Evolutionary conservation across 2,329 filamentous ascomycete genomes (phyloP), one percentile per base, ranked within the genome.

Genomic region (Thielaviopsis populi): DNA sequence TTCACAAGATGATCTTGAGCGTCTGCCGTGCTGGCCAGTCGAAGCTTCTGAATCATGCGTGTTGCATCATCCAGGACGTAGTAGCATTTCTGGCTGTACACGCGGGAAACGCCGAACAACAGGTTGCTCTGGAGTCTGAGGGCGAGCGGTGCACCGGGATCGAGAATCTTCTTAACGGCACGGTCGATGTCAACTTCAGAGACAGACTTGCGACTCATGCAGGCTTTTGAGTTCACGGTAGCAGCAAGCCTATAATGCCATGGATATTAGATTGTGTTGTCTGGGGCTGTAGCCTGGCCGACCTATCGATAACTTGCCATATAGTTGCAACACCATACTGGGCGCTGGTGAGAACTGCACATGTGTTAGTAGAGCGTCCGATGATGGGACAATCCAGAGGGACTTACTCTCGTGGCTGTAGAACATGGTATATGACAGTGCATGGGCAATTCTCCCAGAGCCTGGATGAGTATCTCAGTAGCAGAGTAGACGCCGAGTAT

Each of bases 251-350:
- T 96, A 67, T 48, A 40, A 50, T 13, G 27, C 24, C 46, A 40
- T 42, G 3, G 3, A 66, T 13, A 66, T 67, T 65, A 68, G 64
- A 54, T 17, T 24, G 19, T 8, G n/a, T 1, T 48, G 1, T 7
- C 2, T 3, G 2, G 5, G 13, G 1, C 10, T 27, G 46, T 15
- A 50, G 11, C 10, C 27, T 30, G 1, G 50, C 27, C 3, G 2
- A 10, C 7, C 5, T 17, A 17, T 33, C n/a, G 37, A 27, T 19
- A 27, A 70, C 82, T 70, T 79, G 95, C 92, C 94, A 99, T 66
- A 99, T 86, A 1, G 92, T 99, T 15, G 92, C 88, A 65, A 99
- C 88, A 64, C 94, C 94, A 81, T 96, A 88, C 72, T 94, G 87
- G 71, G 85, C 85, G 67, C 83, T 92, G 2, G 86, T 94, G 63